Conservation (phyloP, 164 flowering plant species). For the Cinnamomum chago region DNA sequence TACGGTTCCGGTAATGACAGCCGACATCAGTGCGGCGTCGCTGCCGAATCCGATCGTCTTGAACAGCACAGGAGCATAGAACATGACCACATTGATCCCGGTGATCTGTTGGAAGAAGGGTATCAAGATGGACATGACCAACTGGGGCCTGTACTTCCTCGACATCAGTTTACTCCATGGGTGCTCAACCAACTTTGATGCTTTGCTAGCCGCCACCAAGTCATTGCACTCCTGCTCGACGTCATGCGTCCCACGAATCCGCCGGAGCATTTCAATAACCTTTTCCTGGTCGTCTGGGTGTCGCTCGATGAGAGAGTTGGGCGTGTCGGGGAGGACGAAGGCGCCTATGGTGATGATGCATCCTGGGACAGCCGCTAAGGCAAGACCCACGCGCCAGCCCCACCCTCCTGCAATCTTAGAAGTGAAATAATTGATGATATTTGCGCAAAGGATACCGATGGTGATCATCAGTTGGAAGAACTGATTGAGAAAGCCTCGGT, state of each 20-base stretch:
- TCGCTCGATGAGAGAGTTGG: constrained; percentile 77
- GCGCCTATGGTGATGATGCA: constrained; percentile 58
- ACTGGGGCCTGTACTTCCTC: constrained; percentile 64
- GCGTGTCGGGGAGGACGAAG: constrained; percentile 70
- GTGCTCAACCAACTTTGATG: constrained; percentile 45
- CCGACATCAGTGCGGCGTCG: constrained; percentile 66
- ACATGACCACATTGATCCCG: constrained; percentile 81
- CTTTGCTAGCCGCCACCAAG: constrained; percentile 60
- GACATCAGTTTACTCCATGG: constrained; percentile 59
- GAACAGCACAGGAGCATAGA: constrained; percentile 77
- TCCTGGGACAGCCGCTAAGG: constrained; percentile 69
- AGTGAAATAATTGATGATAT: constrained; percentile 58
- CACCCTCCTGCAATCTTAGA: constrained; percentile 54
- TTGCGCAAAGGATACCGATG: constrained; percentile 65
- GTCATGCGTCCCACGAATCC: constrained; percentile 49
- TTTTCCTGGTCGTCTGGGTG: constrained; percentile 26
- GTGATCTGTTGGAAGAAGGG: constrained; percentile 80
- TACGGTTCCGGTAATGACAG: constrained; percentile 70
- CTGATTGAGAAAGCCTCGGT: constrained; percentile 70
- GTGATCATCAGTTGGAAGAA: constrained; percentile 74
- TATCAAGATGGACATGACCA: constrained; percentile 56
- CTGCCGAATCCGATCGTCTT: constrained; percentile 57
- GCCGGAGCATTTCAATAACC: constrained; percentile 36
- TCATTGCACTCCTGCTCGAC: constrained; percentile 63
- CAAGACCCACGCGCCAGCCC: constrained; percentile 79